Percentiles rank a stretch among this genome's conserved stretches.
These are phyloP conservation scores for Oryza glumipatula DNA, from an alignment of 176 grass and related monocot genomes.

Conservation along the genomic window DNA sequence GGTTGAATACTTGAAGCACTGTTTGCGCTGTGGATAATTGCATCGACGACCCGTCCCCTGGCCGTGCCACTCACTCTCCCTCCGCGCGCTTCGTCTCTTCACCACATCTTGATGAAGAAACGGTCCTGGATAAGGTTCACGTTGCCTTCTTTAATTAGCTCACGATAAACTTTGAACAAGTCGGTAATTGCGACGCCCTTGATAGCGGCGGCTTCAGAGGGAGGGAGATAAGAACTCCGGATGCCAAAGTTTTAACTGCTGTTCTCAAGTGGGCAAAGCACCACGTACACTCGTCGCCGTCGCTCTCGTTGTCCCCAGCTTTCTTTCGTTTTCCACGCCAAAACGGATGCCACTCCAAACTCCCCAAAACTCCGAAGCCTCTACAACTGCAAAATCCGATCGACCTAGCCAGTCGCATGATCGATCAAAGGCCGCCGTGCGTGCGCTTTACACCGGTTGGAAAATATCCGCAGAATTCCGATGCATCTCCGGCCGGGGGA, in stretches of 20 bases:
- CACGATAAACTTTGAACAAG: constrained; percentile 36
- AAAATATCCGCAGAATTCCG: not conserved
- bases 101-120: not conserved
- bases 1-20: not conserved
- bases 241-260: not conserved
- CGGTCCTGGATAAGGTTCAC: constrained; percentile 33
- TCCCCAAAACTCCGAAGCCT: not conserved
- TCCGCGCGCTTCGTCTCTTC: not conserved
- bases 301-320: not conserved
- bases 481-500: too few relatives aligned
- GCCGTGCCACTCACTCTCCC: not conserved
- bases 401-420: not conserved
- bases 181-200: constrained; percentile 24
- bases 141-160: constrained; percentile 42
- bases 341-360: not conserved
- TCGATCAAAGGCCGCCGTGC: too few relatives aligned
- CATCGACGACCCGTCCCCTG: not conserved
- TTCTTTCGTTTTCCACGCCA: not conserved
- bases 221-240: not conserved
- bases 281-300: not conserved
- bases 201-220: constrained; percentile 10
- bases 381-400: not conserved
- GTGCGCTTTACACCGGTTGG: not conserved
- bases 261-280: not conserved
- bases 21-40: not conserved